phyloP scores from a whole-genome alignment of 331 rosid species.

The Cydonia oblonga region DNA sequence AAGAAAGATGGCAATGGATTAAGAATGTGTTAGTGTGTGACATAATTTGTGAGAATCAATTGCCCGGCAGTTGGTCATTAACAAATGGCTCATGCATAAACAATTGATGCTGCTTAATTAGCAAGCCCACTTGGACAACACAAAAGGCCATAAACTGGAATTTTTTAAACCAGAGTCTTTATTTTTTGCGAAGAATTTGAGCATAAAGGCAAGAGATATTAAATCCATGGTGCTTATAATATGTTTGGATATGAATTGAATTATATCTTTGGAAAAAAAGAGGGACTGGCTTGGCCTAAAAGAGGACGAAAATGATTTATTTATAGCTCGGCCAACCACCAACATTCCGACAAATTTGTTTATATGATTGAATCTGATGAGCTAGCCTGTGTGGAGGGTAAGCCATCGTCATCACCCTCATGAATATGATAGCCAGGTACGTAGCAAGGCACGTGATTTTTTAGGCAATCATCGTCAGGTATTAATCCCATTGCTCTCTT shows the following conservation, averaged over 20 bases:
- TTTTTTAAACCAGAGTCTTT: not conserved
- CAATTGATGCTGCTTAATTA: not conserved
- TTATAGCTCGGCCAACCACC: constrained; percentile 47
- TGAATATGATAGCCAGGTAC: not conserved
- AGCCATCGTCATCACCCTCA: constrained; percentile 60
- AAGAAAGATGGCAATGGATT: no score
- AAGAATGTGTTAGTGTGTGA: not conserved
- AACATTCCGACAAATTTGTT: constrained; percentile 65
- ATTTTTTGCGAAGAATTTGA: not conserved
- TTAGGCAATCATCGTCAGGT: not conserved
- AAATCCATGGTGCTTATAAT: not conserved
- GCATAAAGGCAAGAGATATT: not conserved
- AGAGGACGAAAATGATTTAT: constrained; percentile 34
- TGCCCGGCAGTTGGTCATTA: not conserved
- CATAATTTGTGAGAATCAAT: not conserved
- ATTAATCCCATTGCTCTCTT: not conserved
- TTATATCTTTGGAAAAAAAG: not conserved
- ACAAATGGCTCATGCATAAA: not conserved
- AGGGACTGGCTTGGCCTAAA: constrained; percentile 19
- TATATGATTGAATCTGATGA: constrained; percentile 19
- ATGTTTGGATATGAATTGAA: not conserved
- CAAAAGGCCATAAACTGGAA: not conserved
- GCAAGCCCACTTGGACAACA: not conserved
- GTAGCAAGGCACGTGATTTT: constrained; percentile 14
- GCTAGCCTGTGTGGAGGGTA: constrained; percentile 38